Conservation (phyloP, 1,139 yeast genomes). For the Hansenula lynferdii region DNA sequence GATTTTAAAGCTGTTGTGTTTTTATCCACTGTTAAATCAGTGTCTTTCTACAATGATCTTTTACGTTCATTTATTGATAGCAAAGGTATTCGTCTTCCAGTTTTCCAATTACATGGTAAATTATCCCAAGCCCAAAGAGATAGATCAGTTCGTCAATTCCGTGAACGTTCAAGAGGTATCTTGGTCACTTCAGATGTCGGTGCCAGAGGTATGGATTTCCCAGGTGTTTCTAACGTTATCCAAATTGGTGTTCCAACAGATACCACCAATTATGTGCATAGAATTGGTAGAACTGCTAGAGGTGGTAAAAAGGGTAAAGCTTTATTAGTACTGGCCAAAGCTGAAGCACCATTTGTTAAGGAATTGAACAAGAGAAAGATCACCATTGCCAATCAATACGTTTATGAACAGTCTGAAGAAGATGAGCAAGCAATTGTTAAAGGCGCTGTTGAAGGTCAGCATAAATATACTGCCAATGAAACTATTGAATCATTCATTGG, state of each 20-base stretch:
- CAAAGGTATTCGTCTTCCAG: constrained; percentile 19
- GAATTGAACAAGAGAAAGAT: constrained; percentile 46
- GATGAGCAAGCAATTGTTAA: constrained; percentile 25
- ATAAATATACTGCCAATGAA: constrained; percentile 22
- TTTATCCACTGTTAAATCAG: constrained; percentile 71
- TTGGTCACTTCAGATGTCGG: constrained; percentile 89
- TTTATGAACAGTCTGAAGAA: constrained; percentile 26
- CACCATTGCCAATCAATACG: constrained; percentile 36
- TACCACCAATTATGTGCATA: constrained; percentile 77
- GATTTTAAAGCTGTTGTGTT: constrained; percentile 76
- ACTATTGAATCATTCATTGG: constrained; percentile 31
- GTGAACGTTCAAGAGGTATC: constrained; percentile 45
- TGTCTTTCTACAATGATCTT: constrained; percentile 46
- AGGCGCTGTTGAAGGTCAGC: constrained; percentile 16
- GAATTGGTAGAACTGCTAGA: constrained; percentile 96
- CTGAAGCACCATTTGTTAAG: constrained; percentile 45
- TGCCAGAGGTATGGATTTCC: constrained; percentile 96
- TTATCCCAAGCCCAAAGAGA: constrained; percentile 64
- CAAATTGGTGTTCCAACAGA: constrained; percentile 77
- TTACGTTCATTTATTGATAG: constrained; percentile 27
- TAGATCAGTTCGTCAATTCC: constrained; percentile 50
- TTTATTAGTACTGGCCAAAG: constrained; percentile 41
- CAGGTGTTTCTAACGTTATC: constrained; percentile 74
- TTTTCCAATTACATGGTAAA: constrained; percentile 60
- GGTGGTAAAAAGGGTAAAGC: constrained; percentile 81